These are phyloP conservation scores for Xanthoconium purpureum DNA, from an alignment of 768 basidiomycete species.

Conservation along the genomic window DNA sequence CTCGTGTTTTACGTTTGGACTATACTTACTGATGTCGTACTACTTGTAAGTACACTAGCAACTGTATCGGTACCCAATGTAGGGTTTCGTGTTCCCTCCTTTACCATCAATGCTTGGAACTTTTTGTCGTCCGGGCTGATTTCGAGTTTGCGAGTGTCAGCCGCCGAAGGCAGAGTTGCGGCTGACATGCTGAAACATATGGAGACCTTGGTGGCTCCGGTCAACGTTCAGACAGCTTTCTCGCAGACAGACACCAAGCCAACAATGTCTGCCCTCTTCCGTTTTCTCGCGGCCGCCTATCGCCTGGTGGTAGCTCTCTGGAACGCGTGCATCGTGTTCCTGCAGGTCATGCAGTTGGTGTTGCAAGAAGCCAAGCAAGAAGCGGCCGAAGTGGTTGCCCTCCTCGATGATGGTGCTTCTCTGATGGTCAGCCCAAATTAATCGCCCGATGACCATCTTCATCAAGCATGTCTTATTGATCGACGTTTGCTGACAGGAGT, in stretches of 20 bases:
- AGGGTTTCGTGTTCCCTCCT: background rate
- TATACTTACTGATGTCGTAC: background rate
- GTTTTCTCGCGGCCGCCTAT: conserved; percentile 2
- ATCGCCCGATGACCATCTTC: background rate
- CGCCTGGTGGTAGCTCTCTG: conserved; percentile 1
- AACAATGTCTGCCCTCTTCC: conserved; percentile 9
- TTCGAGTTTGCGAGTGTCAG: background rate
- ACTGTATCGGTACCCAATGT: conserved; percentile 1
- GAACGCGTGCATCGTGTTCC: conserved; percentile 13
- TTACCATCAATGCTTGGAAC: background rate
- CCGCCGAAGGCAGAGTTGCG: background rate
- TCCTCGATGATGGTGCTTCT: conserved; percentile 6
- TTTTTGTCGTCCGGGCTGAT: too few species aligned
- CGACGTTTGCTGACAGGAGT: background rate
- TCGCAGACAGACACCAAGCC: background rate
- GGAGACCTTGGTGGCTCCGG: too few species aligned
- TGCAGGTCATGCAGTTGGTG: conserved; percentile 7
- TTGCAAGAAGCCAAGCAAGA: conserved; percentile 17
- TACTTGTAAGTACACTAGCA: background rate
- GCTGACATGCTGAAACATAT: conserved; percentile 3
- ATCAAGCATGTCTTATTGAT: background rate
- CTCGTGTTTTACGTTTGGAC: background rate
- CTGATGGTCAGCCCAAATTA: conserved; percentile 9
- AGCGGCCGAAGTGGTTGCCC: conserved; percentile 11
- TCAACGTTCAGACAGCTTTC: background rate